These are phyloP conservation scores for Dipodascus albidus DNA, from an alignment of 805 yeast species.

Conservation along the genomic window DNA sequence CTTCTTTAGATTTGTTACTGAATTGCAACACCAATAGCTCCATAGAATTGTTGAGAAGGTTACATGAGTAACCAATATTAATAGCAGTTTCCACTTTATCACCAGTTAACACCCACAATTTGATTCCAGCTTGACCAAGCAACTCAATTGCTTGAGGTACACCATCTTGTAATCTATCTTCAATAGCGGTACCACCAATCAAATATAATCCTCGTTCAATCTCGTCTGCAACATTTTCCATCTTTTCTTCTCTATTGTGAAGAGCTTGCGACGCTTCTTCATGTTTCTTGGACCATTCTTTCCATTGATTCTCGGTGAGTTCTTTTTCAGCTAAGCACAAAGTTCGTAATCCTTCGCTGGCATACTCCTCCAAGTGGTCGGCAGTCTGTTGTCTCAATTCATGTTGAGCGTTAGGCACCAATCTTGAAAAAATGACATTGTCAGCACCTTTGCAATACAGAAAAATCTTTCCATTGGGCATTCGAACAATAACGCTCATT, in stretches of 20 bases:
- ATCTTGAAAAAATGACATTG: slow-evolving; percentile 52
- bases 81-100: slow-evolving; percentile 84
- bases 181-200: slow-evolving; percentile 77
- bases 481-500: slow-evolving; percentile 58
- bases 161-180: slow-evolving; percentile 69
- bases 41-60: slow-evolving; percentile 61
- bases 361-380: slow-evolving; percentile 58
- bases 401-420: slow-evolving; percentile 29
- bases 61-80: slow-evolving; percentile 77
- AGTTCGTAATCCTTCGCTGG: slow-evolving; percentile 72
- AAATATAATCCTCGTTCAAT: slow-evolving; percentile 48
- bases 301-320: slow-evolving; percentile 34
- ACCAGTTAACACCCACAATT: slow-evolving; percentile 78
- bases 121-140: slow-evolving; percentile 63
- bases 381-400: slow-evolving; percentile 50
- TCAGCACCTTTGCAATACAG: slow-evolving; percentile 71
- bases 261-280: slow-evolving; percentile 49
- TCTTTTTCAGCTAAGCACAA: slow-evolving; percentile 60
- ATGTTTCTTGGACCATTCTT: slow-evolving; percentile 44
- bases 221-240: slow-evolving; percentile 48
- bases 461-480: slow-evolving; percentile 32
- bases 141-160: slow-evolving; percentile 67
- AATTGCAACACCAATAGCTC: slow-evolving; percentile 46
- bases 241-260: slow-evolving; percentile 46
- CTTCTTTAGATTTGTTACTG: slow-evolving; percentile 22